These are phyloP conservation scores for Ascoidea asiatica DNA, from an alignment of 805 yeast species.

Conservation along the genomic window DNA sequence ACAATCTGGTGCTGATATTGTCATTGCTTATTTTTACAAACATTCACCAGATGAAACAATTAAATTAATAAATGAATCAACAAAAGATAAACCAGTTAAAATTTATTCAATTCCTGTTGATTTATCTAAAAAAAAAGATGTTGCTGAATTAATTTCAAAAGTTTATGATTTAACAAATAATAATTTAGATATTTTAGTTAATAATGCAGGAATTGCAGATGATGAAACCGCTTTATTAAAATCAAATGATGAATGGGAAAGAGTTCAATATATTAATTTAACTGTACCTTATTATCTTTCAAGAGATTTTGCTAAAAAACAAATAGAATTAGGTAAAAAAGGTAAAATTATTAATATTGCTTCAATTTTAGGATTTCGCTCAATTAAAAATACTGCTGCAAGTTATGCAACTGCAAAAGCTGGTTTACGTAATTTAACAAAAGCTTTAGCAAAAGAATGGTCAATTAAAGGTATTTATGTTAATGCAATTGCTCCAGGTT, in stretches of 20 bases:
- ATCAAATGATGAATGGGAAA: constrained; percentile 23
- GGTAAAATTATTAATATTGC: constrained; percentile 32
- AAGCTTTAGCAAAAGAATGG: constrained; percentile 31
- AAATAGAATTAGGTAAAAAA: constrained; percentile 17
- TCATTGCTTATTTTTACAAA: constrained; percentile 18
- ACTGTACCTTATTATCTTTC: constrained; percentile 22
- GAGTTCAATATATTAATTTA: constrained; percentile 27
- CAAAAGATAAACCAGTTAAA: constrained; percentile 8
- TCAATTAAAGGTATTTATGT: constrained; percentile 28
- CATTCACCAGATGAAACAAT: constrained; percentile 18
- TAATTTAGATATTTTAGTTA: constrained; percentile 19
- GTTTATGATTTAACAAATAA: constrained; percentile 15
- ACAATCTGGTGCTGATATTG: constrained; percentile 29
- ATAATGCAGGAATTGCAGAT: constrained; percentile 19
- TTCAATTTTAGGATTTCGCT: constrained; percentile 26
- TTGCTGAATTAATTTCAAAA: constrained; percentile 12
- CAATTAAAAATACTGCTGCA: constrained; percentile 20
- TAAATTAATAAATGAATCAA: constrained; percentile 9
- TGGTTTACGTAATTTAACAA: constrained; percentile 19
- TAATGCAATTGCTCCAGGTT: constrained; percentile 38
- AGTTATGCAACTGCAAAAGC: constrained; percentile 31
- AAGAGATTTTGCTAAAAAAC: constrained; percentile 22
- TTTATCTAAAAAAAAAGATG: constrained; percentile 12
- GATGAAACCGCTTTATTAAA: too few species aligned
- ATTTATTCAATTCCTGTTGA: constrained; percentile 15